phyloP scores from a whole-genome alignment of 1,284 basidiomycete genomes.

The Neonothopanus nambi region DNA sequence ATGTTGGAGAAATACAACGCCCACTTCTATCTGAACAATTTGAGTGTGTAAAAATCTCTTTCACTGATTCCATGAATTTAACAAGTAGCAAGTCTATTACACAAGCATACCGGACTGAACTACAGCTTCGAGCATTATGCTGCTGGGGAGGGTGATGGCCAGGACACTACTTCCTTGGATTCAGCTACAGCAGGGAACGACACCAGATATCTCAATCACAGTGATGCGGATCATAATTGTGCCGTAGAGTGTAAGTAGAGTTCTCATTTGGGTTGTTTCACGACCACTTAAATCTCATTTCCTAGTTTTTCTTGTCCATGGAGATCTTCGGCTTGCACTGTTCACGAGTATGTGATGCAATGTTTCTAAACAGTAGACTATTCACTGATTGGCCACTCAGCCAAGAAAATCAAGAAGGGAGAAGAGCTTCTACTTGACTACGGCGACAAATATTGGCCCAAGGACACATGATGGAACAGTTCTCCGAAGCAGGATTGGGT shows the following conservation, averaged over 20 bases:
- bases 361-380: neutral
- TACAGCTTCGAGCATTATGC: conserved; percentile 46
- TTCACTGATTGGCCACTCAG: conserved; percentile 24
- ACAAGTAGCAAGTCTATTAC: conserved; percentile 18
- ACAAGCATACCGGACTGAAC: conserved; percentile 37
- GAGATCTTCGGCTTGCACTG: conserved; percentile 51
- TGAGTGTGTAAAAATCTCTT: neutral
- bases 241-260: conserved; percentile 35
- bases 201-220: conserved; percentile 58
- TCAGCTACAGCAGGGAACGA: conserved; percentile 51
- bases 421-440: conserved; percentile 50
- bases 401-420: conserved; percentile 31
- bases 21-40: neutral
- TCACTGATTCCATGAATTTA: neutral
- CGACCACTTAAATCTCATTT: neutral
- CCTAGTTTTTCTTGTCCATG: conserved; percentile 41
- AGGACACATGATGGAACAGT: conserved; percentile 1
- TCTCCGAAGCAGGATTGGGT: too few species aligned
- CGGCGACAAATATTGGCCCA: conserved; percentile 36
- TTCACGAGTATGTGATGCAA: conserved; percentile 34
- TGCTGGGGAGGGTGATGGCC: neutral
- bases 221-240: conserved; percentile 38
- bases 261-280: neutral
- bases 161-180: neutral
- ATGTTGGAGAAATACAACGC: conserved; percentile 52